These are phyloP conservation scores for Cercophora samala DNA, from an alignment of 495 filamentous ascomycete species.

Conservation along the genomic window DNA sequence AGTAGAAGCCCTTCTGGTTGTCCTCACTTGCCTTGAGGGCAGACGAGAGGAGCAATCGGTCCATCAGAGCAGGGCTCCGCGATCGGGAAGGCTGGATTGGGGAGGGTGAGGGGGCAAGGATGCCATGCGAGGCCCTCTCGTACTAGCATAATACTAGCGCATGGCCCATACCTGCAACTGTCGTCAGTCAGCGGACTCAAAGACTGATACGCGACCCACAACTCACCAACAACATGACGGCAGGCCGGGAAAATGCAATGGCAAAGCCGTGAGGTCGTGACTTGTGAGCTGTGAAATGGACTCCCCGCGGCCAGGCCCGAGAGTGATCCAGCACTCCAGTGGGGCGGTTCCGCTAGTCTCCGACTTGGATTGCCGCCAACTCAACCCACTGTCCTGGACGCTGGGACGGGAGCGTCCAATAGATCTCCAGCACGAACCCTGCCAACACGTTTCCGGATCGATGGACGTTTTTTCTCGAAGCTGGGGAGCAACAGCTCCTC, in stretches of 20 bases:
- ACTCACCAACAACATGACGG: conserved; percentile 2
- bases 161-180: background rate
- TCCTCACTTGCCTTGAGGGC: background rate
- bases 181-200: conserved; percentile 1
- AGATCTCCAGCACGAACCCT: background rate
- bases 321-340: background rate
- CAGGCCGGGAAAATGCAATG: conserved; percentile 10
- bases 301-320: conserved; percentile 7
- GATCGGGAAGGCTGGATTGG: conserved; percentile 21
- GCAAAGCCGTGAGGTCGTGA: background rate
- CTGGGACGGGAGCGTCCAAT: conserved; percentile 3
- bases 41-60: background rate
- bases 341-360: conserved; percentile 3
- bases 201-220: conserved; percentile 7
- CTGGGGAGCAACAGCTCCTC: background rate
- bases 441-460: background rate
- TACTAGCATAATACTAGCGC: background rate
- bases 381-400: conserved; percentile 8
- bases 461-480: conserved; percentile 8
- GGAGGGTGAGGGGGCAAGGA: conserved; percentile 4
- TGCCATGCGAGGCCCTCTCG: conserved; percentile 4
- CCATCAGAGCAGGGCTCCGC: conserved; percentile 13
- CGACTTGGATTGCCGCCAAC: conserved; percentile 5
- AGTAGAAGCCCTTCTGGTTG: background rate
- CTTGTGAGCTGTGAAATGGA: conserved; percentile 1